phyloP scores from a whole-genome alignment of 257 asterid genomes.

The Solanum piurae region DNA sequence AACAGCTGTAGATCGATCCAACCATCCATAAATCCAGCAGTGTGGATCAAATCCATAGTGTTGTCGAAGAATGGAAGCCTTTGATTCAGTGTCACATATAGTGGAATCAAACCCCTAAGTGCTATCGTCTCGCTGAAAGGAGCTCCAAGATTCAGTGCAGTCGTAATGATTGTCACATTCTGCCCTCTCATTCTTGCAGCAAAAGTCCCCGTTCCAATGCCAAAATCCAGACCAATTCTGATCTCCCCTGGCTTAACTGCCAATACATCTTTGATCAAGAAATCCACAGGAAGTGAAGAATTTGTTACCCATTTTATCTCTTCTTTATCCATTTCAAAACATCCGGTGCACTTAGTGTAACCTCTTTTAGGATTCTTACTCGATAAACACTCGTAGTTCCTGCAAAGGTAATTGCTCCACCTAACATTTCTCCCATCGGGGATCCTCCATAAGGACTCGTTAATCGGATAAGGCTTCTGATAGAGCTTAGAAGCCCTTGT shows the following conservation, averaged over 20 bases:
- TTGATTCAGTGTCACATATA: constrained; percentile 64
- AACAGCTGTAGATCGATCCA: constrained; percentile 70
- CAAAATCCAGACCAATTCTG: constrained; percentile 64
- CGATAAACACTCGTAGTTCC: constrained; percentile 67
- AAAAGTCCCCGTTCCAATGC: constrained; percentile 78
- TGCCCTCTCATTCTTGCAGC: constrained; percentile 81
- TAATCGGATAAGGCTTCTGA: constrained; percentile 59
- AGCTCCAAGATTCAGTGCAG: constrained; percentile 76
- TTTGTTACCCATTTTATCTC: constrained; percentile 56
- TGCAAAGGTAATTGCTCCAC: constrained; percentile 77
- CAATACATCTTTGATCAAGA: constrained; percentile 43
- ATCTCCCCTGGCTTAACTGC: constrained; percentile 49
- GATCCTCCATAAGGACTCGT: constrained; percentile 73
- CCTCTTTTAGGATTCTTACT: constrained; percentile 72
- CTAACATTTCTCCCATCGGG: constrained; percentile 86
- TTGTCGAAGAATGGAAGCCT: constrained; percentile 85
- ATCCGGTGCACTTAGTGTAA: constrained; percentile 53
- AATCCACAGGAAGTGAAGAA: constrained; percentile 31
- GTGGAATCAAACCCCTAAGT: constrained; percentile 63
- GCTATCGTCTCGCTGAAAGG: constrained; percentile 88
- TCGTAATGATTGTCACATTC: constrained; percentile 59
- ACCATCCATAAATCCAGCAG: constrained; percentile 83
- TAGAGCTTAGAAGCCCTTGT: constrained; percentile 79
- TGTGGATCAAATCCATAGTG: constrained; percentile 84
- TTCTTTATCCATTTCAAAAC: constrained; percentile 88